A percentile compares a stretch with the other conserved stretches of the same genome.
These are phyloP conservation scores for Cryoendolithus antarcticus DNA, from an alignment of 2,329 filamentous ascomycete species.

Conservation along the genomic window DNA sequence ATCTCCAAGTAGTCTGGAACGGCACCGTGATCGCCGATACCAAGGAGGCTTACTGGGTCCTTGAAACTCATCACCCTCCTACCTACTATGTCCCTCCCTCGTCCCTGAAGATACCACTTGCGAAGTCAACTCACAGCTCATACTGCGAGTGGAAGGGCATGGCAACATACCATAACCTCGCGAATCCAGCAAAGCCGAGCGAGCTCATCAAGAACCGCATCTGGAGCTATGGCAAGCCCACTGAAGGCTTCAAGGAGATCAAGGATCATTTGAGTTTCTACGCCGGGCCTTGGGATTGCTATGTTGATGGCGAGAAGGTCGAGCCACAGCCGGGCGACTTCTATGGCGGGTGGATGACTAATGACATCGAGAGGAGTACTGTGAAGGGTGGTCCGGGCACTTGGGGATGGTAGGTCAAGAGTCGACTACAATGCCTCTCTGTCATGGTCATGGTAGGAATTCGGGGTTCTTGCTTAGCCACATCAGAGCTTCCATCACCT, in stretches of 20 bases:
- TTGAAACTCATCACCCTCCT: slow-evolving; percentile 51
- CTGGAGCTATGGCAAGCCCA: slow-evolving; percentile 48
- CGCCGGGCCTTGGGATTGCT: slow-evolving; percentile 50
- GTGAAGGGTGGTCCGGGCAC: slow-evolving; percentile 36
- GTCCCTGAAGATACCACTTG: slow-evolving; percentile 36
- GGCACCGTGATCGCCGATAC: slow-evolving; percentile 46
- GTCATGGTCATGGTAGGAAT: too few relatives aligned
- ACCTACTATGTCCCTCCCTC: slow-evolving; percentile 50
- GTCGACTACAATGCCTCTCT: too few relatives aligned
- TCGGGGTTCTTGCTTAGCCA: too few relatives aligned
- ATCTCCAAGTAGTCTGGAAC: slow-evolving; percentile 44
- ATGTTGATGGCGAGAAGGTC: slow-evolving; percentile 48
- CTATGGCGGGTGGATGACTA: slow-evolving; percentile 53
- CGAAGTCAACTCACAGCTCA: slow-evolving; percentile 33
- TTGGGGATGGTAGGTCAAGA: slow-evolving; percentile 16
- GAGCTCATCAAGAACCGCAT: slow-evolving; percentile 38
- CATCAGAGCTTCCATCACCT: too few relatives aligned
- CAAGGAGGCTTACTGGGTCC: slow-evolving; percentile 46
- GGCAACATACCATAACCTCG: slow-evolving; percentile 46
- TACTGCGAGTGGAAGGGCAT: slow-evolving; percentile 51
- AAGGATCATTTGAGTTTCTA: slow-evolving; percentile 48
- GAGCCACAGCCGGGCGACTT: slow-evolving; percentile 49
- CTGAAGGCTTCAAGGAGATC: slow-evolving; percentile 39
- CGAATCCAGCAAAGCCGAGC: slow-evolving; percentile 26
- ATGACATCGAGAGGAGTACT: slow-evolving; percentile 41